phyloP scores from a whole-genome alignment of 345 rosid genomes.

The Adansonia digitata region DNA sequence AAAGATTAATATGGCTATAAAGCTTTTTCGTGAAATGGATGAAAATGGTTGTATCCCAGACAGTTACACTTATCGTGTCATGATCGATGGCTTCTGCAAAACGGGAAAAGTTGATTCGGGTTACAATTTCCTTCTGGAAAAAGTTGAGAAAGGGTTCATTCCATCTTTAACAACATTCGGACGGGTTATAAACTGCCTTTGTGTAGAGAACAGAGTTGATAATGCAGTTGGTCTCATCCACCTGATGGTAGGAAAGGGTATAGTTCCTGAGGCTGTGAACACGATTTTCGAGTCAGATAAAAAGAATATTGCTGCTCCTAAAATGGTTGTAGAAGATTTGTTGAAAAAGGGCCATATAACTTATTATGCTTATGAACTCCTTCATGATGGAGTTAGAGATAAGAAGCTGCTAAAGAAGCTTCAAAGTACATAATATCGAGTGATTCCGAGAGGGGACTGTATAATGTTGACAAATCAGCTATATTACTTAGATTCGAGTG shows the following conservation, averaged over 20 bases:
- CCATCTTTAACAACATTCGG: conserved; percentile 74
- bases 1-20: conserved; percentile 49
- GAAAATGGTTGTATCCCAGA: conserved; percentile 56
- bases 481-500: too few species aligned
- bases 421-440: conserved; percentile 16
- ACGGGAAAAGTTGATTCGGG: conserved; percentile 58
- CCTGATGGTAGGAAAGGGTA: conserved; percentile 58
- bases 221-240: conserved; percentile 70
- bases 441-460: conserved; percentile 11
- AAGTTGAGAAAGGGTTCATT: conserved; percentile 55
- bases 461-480: conserved; percentile 5
- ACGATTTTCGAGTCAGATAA: conserved; percentile 72
- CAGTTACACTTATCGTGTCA: conserved; percentile 64
- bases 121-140: conserved; percentile 45
- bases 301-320: conserved; percentile 78
- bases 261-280: conserved; percentile 74
- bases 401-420: conserved; percentile 55
- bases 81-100: conserved; percentile 85
- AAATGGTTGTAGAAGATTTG: conserved; percentile 83
- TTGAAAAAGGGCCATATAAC: conserved; percentile 78
- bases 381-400: conserved; percentile 77
- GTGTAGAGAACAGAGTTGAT: conserved; percentile 55
- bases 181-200: conserved; percentile 76
- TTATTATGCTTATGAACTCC: conserved; percentile 76
- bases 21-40: conserved; percentile 67